Evolutionary conservation across 306 rosid species (phyloP), one percentile per base, ranked within the genome.

Genomic region (Chamaecrista fasciculata): DNA sequence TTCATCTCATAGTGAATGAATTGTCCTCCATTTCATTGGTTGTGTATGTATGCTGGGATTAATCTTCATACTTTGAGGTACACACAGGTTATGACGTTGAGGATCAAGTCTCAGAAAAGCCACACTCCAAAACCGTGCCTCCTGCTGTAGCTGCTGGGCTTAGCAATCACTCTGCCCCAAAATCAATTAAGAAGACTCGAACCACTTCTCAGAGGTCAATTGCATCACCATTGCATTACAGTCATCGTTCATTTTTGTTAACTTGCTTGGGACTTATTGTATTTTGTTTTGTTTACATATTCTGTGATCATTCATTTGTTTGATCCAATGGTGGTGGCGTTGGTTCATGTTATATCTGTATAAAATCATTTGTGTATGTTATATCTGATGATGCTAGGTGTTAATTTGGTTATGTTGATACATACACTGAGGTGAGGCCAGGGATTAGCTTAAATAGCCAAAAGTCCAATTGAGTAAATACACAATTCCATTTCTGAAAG

Each of bases 91-190:
- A 86, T 60, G 94, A 93, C 71, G 40, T 83, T 44, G 98, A 88
- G 44, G 82, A 87, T 44, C 73, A 81, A 14, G 69, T 71, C 53
- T 76, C 86, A 50, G 14, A 21, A 63, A 79, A 77, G 70, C 76
- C 82, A 46, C 77, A 76, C 61, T 71, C 87, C 20, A 68, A 82
- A 62, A 82, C 50, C 0, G 84, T 81, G 16, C 92, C 91, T 80
- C 98, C 96, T 29, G 89, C 88, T 20, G 77, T 92, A 11, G 91
- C 93, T 4, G 96, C 79, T 1, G 96, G 96, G 58, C 53, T 86
- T 29, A 78, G 85, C 18, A 81, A 80, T 69, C 7, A 62, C 83
- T 87, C 95, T 50, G 34, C 67, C 21, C 62, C 83, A 26, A 81
- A 83, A 66, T 78, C 89, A 31, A 67, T 71, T 4, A 65, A 62